Evolutionary conservation across 306 rosid genomes (phyloP), one percentile per base, ranked within the genome.

Genomic region (Trifolium subterraneum): DNA sequence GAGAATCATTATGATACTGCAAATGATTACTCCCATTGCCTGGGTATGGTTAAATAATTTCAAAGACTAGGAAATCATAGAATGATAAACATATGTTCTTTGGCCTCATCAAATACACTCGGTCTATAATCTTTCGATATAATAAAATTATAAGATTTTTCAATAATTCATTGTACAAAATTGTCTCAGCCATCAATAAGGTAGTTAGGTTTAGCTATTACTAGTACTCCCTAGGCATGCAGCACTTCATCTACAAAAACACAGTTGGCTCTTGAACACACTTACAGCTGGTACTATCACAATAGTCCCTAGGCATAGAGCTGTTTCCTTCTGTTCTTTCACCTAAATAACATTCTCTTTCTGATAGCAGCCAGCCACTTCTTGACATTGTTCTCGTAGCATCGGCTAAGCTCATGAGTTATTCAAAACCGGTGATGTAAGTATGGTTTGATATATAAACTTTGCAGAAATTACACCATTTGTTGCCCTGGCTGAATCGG

Each of bases 401-500:
- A 96, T 65, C 73, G 79, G 62, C 96, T 96, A 10, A 91, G 96
- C 64, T 90, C 97, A 81, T 90, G 96, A 69, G 88, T 90, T 73
- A 91, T 8, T 51, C 9, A 23, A 13, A 56, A 56, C 11, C 78
- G 64, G 90, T 85, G 75, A 92, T 88, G 6, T 85, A 66, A 29
- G 97, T 91, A 75, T 91, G 86, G 80, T 86, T 87, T n/a, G 98
- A 91, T 81, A 91, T 80, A 79, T 81, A 91, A 74, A 88, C 90
- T 84, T 90, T 90, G 88, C 98, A 88, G 73, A 91, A 86, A 75
- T 94, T 94, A 19, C 97, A 94, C 98, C 96, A 90, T 76, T 91
- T 90, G 89, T 91, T 94, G 51, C 97, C 96, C 84, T 88, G 93
- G 85, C 96, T 94, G 79, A 94, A 96, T 96, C 97, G 88, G 64